Conservation (phyloP, 176 grass and related monocot genomes). For the Triticum dicoccoides region DNA sequence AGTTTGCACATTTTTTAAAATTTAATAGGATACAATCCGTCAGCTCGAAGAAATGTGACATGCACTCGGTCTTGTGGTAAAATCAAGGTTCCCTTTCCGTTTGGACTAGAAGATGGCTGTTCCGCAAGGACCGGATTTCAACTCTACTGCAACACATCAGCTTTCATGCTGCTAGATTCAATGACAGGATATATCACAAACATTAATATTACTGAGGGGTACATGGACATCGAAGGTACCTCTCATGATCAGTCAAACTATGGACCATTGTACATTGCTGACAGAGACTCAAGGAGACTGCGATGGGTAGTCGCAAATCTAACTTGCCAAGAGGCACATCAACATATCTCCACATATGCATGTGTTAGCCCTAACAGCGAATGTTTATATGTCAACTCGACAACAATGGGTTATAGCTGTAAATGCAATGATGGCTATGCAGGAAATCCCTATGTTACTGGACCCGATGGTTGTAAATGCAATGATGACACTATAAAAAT, state of each 20-base stretch:
- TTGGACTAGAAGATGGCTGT: neutral
- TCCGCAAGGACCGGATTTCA: neutral
- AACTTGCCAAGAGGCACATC: neutral
- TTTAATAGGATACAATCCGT: neutral
- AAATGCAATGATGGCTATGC: too few species aligned
- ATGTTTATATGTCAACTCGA: neutral
- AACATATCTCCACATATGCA: neutral
- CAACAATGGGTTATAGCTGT: neutral
- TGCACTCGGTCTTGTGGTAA: neutral
- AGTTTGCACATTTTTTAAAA: neutral
- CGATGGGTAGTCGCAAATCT: neutral
- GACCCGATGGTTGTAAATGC: too few species aligned
- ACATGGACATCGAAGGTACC: too few species aligned
- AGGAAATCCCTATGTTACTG: too few species aligned
- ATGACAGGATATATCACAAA: too few species aligned
- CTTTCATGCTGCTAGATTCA: too few species aligned
- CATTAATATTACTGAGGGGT: too few species aligned
- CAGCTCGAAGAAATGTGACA: neutral
- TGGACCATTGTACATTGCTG: neutral
- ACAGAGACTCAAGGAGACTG: neutral
- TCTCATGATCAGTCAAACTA: too few species aligned
- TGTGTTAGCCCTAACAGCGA: neutral
- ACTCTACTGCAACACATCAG: neutral
- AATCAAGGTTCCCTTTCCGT: neutral
- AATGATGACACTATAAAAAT: too few species aligned